Conservation (phyloP, 139 green algal species). For the Asterochloris sp. region DNA sequence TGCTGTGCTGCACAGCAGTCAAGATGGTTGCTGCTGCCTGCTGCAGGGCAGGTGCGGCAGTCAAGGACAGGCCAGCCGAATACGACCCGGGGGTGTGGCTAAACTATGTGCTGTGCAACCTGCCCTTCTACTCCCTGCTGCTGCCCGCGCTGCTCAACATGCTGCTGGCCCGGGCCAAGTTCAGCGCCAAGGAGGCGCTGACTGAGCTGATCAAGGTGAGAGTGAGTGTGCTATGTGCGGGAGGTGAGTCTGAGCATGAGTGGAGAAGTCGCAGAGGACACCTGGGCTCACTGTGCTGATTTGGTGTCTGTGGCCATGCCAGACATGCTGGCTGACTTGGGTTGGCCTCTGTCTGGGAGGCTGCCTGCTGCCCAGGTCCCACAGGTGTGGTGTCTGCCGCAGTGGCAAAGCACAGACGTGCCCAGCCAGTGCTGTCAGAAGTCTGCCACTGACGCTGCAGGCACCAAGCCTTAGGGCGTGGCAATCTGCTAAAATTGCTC, state of each 20-base stretch:
- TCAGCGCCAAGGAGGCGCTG: constrained; percentile 23
- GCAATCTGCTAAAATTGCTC: too few relatives aligned
- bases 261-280: neutral
- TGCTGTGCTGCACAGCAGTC: neutral
- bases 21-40: neutral
- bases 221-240: neutral
- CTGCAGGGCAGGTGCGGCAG: neutral
- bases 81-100: constrained; percentile 49
- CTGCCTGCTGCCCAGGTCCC: too few relatives aligned
- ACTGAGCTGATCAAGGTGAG: constrained; percentile 31
- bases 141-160: constrained; percentile 71
- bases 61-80: neutral
- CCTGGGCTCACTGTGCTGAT: neutral
- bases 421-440: too few relatives aligned
- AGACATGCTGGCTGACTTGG: too few relatives aligned
- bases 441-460: too few relatives aligned
- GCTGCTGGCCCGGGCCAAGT: constrained; percentile 21
- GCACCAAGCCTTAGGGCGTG: too few relatives aligned
- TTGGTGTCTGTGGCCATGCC: too few relatives aligned
- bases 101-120: constrained; percentile 64
- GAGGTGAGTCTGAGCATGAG: neutral
- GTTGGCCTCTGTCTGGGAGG: too few relatives aligned
- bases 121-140: constrained; percentile 77
- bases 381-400: too few relatives aligned
- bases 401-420: too few relatives aligned